Percentiles rank a stretch among this genome's conserved stretches.
Conservation (phyloP, 495 filamentous ascomycete genomes). For the Penicillium paradoxum region DNA sequence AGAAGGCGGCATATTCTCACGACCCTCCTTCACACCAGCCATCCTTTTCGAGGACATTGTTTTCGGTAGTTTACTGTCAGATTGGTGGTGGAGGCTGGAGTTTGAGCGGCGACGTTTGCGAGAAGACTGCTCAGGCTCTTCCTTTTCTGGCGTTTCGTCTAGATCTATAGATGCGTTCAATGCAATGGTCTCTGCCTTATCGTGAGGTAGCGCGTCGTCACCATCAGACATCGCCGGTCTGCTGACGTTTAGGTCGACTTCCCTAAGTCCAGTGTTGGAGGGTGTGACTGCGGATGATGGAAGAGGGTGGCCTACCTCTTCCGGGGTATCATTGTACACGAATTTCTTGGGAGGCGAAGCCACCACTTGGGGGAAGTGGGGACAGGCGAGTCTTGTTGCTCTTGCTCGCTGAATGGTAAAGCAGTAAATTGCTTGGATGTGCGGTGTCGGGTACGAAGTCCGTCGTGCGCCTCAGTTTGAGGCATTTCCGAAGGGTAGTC, state of each 20-base stretch:
- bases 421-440: slow-evolving; percentile 37
- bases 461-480: slow-evolving; percentile 66
- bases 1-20: slow-evolving; percentile 55
- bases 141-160: slow-evolving; percentile 22
- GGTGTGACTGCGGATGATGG: slow-evolving; percentile 30
- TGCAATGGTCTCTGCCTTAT: slow-evolving; percentile 17
- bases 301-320: slow-evolving; percentile 40
- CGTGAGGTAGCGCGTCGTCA: slow-evolving; percentile 7
- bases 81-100: slow-evolving; percentile 11
- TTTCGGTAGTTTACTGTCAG: not conserved
- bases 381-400: slow-evolving; percentile 14
- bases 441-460: slow-evolving; percentile 55
- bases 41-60: slow-evolving; percentile 39
- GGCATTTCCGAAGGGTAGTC: slow-evolving; percentile 71
- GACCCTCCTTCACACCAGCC: slow-evolving; percentile 47
- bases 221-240: slow-evolving; percentile 32
- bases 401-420: slow-evolving; percentile 33
- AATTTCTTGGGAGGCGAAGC: slow-evolving; percentile 35
- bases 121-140: slow-evolving; percentile 43
- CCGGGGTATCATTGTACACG: slow-evolving; percentile 42
- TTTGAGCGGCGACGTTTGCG: slow-evolving; percentile 51
- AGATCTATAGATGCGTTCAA: slow-evolving; percentile 16
- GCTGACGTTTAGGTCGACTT: slow-evolving; percentile 51
- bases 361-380: slow-evolving; percentile 20
- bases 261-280: slow-evolving; percentile 49